phyloP scores from a whole-genome alignment of 257 asterid genomes.

The Capsicum pubescens region DNA sequence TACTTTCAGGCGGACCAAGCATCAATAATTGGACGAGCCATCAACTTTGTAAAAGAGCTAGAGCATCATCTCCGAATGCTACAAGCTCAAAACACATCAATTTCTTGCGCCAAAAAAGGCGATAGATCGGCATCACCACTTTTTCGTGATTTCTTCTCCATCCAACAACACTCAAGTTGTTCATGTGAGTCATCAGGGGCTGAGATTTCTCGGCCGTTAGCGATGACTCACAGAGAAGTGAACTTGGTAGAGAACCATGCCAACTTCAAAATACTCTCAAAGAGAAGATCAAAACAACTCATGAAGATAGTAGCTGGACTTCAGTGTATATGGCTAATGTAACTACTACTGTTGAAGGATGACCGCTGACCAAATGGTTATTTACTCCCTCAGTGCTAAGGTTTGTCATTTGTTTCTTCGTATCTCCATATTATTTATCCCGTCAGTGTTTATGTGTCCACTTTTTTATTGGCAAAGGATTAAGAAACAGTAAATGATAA shows the following conservation, averaged over 20 bases:
- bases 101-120: not conserved
- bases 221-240: constrained; percentile 43
- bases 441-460: too few species aligned
- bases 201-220: constrained; percentile 19
- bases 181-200: not conserved
- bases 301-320: constrained; percentile 44
- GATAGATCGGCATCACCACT: not conserved
- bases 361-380: constrained; percentile 39
- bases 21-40: constrained; percentile 84
- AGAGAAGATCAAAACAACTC: constrained; percentile 48
- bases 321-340: constrained; percentile 28
- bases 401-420: constrained; percentile 31
- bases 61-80: constrained; percentile 73
- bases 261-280: constrained; percentile 46
- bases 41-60: constrained; percentile 76
- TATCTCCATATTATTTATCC: not conserved
- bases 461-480: too few species aligned
- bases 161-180: constrained; percentile 37
- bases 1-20: constrained; percentile 83
- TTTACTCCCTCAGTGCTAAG: constrained; percentile 49
- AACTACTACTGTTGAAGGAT: too few species aligned
- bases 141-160: constrained; percentile 6
- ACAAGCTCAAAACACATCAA: constrained; percentile 34
- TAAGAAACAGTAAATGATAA: too few species aligned
- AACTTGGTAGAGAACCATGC: constrained; percentile 53